Evolutionary conservation across 2,329 filamentous ascomycete species (phyloP).

Genomic region (Fusarium clavum): DNA sequence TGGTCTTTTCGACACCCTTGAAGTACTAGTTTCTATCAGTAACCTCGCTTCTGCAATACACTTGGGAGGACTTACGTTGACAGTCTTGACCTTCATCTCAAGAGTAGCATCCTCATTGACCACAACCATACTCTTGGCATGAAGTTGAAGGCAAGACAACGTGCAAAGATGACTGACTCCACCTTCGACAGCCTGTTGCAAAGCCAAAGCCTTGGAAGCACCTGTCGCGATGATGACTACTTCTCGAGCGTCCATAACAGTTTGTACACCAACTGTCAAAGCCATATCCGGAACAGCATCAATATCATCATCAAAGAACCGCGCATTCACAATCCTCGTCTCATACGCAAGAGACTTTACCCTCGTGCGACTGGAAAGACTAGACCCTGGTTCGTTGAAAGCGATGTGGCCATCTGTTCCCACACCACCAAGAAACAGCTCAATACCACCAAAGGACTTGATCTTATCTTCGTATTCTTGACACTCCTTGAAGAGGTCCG

Average conservation of each 20-base stretch:
- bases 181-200: constrained; percentile 11
- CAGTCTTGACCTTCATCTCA: constrained; percentile 15
- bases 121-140: constrained; percentile 10
- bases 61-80: not conserved
- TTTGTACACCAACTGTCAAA: constrained; percentile 11
- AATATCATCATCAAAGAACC: constrained; percentile 18
- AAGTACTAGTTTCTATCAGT: not conserved
- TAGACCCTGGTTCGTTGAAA: constrained; percentile 11
- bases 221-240: constrained; percentile 2
- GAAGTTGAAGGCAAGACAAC: constrained; percentile 7
- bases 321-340: constrained; percentile 1
- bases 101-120: constrained; percentile 15
- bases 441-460: constrained; percentile 1
- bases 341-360: constrained; percentile 22
- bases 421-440: constrained; percentile 12
- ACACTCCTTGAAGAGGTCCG: not conserved
- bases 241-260: constrained; percentile 24
- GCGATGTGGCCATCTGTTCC: constrained; percentile 17
- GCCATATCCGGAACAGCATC: constrained; percentile 10
- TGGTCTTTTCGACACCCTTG: constrained; percentile 7
- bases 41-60: rapidly evolving
- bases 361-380: constrained; percentile 7
- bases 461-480: constrained; percentile 3
- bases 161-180: constrained; percentile 21
- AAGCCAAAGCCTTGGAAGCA: not conserved